These are phyloP conservation scores for Daldinia vernicosa DNA, from an alignment of 495 filamentous ascomycete genomes.

Conservation along the genomic window DNA sequence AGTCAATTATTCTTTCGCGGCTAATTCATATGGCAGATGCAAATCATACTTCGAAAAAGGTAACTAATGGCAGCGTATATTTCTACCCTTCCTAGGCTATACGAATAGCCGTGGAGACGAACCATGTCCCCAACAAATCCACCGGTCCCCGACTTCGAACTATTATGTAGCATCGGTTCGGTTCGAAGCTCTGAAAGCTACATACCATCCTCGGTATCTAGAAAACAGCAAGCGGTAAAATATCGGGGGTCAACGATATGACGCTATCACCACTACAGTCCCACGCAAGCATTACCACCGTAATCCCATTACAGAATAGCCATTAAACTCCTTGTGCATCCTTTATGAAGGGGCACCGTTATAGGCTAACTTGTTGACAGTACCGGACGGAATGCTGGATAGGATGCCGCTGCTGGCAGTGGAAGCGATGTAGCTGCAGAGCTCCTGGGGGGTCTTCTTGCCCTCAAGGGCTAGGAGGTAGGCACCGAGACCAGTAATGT, in stretches of 20 bases:
- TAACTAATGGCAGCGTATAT: slow-evolving; percentile 24
- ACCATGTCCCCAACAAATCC: slow-evolving; percentile 17
- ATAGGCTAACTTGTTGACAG: slow-evolving; percentile 60
- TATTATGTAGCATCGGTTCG: slow-evolving; percentile 2
- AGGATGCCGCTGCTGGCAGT: slow-evolving; percentile 49
- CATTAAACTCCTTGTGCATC: not conserved
- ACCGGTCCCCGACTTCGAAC: slow-evolving; percentile 12
- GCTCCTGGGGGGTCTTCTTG: slow-evolving; percentile 55
- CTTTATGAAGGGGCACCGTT: slow-evolving; percentile 57
- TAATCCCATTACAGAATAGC: not conserved
- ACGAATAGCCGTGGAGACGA: slow-evolving; percentile 29
- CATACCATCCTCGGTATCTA: not conserved
- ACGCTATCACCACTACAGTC: not conserved
- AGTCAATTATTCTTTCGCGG: slow-evolving; percentile 36
- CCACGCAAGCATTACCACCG: not conserved
- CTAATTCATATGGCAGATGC: slow-evolving; percentile 31
- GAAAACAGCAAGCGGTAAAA: not conserved
- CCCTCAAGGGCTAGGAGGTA: slow-evolving; percentile 65
- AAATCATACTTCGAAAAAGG: slow-evolving; percentile 1
- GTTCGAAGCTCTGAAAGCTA: not conserved
- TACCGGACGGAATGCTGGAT: slow-evolving; percentile 53
- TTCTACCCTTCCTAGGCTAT: slow-evolving; percentile 40
- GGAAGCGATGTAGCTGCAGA: slow-evolving; percentile 55
- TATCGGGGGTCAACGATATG: not conserved
- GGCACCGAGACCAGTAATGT: slow-evolving; percentile 68